Evolutionary conservation across 139 green algal species (phyloP).

Genomic region (Auxenochlorella pyrenoidosa): DNA sequence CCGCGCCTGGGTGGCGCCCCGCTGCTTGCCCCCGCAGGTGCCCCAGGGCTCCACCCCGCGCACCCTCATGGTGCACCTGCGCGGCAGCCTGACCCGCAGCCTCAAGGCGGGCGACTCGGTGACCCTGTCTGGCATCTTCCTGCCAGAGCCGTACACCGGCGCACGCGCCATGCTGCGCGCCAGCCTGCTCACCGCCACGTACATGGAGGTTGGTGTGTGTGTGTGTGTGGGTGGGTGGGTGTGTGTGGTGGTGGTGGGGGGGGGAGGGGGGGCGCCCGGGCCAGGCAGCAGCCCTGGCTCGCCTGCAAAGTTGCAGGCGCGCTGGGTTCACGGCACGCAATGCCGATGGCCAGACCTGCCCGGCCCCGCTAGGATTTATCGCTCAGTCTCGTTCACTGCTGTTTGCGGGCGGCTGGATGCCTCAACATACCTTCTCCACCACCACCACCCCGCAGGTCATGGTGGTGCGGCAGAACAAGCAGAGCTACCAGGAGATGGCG

Average conservation of each 20-base stretch:
- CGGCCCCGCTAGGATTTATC: too few species aligned
- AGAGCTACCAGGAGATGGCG: conserved; percentile 67
- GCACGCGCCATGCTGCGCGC: conserved; percentile 54
- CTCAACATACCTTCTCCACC: too few species aligned
- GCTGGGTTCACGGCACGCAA: too few species aligned
- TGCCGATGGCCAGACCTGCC: too few species aligned
- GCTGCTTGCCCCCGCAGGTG: conserved; percentile 74
- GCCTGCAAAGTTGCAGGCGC: too few species aligned
- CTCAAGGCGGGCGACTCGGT: conserved; percentile 91
- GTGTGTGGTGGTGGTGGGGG: too few species aligned
- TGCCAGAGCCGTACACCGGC: conserved; percentile 90
- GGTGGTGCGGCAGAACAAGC: conserved; percentile 83
- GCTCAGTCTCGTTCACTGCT: too few species aligned
- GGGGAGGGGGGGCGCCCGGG: too few species aligned
- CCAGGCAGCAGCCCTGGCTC: too few species aligned
- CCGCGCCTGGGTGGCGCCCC: background rate
- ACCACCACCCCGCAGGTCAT: conserved; percentile 48
- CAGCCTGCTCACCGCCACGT: conserved; percentile 89
- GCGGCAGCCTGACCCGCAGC: conserved; percentile 85
- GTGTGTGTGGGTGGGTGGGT: too few species aligned
- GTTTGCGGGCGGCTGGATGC: too few species aligned
- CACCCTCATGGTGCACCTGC: conserved; percentile 89
- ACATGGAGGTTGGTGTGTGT: conserved; percentile 68
- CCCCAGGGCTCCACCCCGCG: conserved; percentile 94
- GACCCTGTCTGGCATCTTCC: conserved; percentile 89